Evolutionary conservation across 495 filamentous ascomycete genomes (phyloP), one percentile per base, ranked within the genome.

Genomic region (Aspergillus funiculosus): DNA sequence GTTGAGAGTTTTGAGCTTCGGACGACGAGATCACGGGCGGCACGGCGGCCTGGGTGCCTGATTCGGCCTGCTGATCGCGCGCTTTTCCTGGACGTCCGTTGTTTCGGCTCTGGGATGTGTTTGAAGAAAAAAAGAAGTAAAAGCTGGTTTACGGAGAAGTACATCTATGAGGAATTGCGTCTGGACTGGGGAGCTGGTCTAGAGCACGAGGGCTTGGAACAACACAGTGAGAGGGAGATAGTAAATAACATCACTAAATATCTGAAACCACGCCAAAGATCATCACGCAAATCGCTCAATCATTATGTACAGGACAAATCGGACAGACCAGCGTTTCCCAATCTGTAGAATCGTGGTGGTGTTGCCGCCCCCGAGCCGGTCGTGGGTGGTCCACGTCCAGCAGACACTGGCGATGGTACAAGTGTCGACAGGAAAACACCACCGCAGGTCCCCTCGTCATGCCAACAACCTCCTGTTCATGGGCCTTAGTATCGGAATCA

Each of bases 391-490:
- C 62, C 44, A 46, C 41, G 7, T 67, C 54, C 48, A 69, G 37
- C 43, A 77, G 57, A 53, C 75, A 78, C 18, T 58, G 60, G 14
- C 68, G 72, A 53, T 78, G 75, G 51, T 70, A 78, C 38, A 77
- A 53, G 55, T 78, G 75, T 51, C 75, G 66, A 56, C 75, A 78
- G n/a, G 74, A 67, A 51, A 78, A 78, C 1, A 78, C 67, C 10
- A 78, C 63, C 9, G 69, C 54, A 0, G 71, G 63, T 21, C 69
- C 69, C 8, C 39, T 42, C 13, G 50, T 41, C 35, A 39, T 40
- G 46, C 45, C 28, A 39, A n/a, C n/a, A n/a, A 52, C 21, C 39
- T 39, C 35, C 46, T 58, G 40, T 43, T 25, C 43, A 50, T 58
- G 21, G 43, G 54, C 24, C 50, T 50, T 32, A 48, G 39, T 19